Conservation (phyloP, 441 rosid species). For the Pelargonium citronellum region DNA sequence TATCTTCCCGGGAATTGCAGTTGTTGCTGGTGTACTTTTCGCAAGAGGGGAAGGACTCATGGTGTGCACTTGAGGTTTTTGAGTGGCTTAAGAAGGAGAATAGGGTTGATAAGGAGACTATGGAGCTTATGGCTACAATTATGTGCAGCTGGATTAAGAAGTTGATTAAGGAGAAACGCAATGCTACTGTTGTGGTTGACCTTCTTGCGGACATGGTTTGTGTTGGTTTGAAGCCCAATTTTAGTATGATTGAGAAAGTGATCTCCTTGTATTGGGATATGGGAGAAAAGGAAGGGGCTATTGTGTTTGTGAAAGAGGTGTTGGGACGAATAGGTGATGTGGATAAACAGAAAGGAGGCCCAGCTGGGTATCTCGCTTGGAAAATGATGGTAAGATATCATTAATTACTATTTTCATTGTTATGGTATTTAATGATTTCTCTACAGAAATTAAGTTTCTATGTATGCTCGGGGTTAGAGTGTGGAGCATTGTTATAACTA, state of each 20-base stretch:
- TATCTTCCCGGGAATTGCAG: conserved; percentile 69
- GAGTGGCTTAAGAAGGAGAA: conserved; percentile 85
- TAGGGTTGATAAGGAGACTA: conserved; percentile 71
- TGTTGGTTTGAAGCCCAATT: conserved; percentile 74
- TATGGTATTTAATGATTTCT: neutral
- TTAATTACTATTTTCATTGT: conserved; percentile 6
- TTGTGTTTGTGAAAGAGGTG: conserved; percentile 66
- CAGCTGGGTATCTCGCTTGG: conserved; percentile 89
- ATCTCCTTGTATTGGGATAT: conserved; percentile 77
- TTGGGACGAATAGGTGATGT: conserved; percentile 44
- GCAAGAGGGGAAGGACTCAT: conserved; percentile 88
- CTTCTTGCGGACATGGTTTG: conserved; percentile 84
- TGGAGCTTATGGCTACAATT: conserved; percentile 91
- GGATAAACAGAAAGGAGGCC: conserved; percentile 67
- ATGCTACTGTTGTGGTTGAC: conserved; percentile 58
- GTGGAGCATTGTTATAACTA: neutral
- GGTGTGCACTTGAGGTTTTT: conserved; percentile 93
- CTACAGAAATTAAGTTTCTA: neutral
- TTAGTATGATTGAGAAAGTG: conserved; percentile 89
- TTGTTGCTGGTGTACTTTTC: conserved; percentile 82
- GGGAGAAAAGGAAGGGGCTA: conserved; percentile 54
- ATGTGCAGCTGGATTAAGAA: conserved; percentile 89
- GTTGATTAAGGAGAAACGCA: conserved; percentile 53
- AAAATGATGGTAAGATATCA: conserved; percentile 63
- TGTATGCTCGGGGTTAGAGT: neutral